These are phyloP conservation scores for Blastocladiella emersonii DNA, from an alignment of 371 early-diverging fungal species.

Conservation along the genomic window DNA sequence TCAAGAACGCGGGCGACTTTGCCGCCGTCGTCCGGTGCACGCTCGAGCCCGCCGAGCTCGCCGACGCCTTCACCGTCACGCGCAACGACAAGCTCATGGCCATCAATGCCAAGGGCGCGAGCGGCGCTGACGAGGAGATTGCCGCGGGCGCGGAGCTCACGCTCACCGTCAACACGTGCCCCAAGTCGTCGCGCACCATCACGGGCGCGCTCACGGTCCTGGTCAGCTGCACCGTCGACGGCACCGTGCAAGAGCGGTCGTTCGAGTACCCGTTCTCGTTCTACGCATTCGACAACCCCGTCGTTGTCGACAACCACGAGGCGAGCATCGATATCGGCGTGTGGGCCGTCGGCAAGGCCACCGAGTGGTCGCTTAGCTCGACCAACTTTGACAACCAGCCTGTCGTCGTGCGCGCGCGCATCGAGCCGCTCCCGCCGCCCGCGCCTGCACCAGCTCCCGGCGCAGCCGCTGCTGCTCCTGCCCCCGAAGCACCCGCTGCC, in stretches of 20 bases:
- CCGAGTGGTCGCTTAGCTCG: neutral
- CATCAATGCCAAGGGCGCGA: no score
- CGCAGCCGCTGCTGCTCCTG: neutral
- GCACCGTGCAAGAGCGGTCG: neutral
- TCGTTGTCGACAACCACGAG: slow-evolving; percentile 1
- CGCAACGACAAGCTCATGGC: neutral
- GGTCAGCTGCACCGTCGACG: neutral
- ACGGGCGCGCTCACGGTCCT: neutral
- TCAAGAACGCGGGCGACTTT: neutral
- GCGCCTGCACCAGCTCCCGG: no score
- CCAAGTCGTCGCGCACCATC: neutral
- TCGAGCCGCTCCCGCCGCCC: neutral
- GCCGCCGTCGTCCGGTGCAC: neutral
- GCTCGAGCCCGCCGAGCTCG: neutral
- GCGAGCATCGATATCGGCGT: neutral
- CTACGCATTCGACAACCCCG: neutral
- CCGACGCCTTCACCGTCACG: neutral
- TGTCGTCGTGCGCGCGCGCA: neutral
- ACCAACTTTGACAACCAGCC: slow-evolving; percentile 2
- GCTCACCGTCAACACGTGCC: neutral
- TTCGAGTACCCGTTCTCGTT: neutral
- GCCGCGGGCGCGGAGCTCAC: neutral
- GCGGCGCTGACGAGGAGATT: no score
- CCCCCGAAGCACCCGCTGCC: no score
- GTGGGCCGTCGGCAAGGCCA: slow-evolving; percentile 1